Base-by-base conservation (phyloP, 2,329 filamentous ascomycete genomes). In the Chrysoporthe puriensis region DNA sequence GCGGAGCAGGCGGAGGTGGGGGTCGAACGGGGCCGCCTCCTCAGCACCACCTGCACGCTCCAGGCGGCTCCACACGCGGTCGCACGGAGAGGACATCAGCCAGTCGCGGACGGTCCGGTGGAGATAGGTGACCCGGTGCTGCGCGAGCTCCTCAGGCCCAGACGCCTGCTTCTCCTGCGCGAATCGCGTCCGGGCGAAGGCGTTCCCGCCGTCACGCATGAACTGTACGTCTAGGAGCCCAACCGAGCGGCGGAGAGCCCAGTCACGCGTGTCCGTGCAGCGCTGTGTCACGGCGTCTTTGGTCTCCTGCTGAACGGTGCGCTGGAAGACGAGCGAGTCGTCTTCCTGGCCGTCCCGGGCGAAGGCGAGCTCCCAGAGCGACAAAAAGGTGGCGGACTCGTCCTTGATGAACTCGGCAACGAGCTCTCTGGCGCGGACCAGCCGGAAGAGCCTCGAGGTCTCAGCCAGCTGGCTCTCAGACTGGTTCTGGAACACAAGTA, bases 41-140 rank as follows among this genome's bases (percentile, higher is more conserved):
- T 36, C 52, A 4, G 34, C 44, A 11, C 63, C 21, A 16, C 48
- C 43, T 4, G 43, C 60, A 0, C 50, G 60, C 0, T 42, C 3
- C 1, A 77, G 66, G 2, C 70, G 71, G 1, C 63, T 40, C 64
- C 72, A 72, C 7, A 77, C 72, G 1, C 72, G 71, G 1, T 69
- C 34, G 5, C 44, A 44, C 4, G 52, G 3, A 1, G 70, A 62
- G 6, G 71, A 68, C 60, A 78, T 74, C 7, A 78, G 66, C 73
- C 75, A 78, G 69, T 79, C 77, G 3, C 76, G 73, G 7, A 78
- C 75, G 0, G 77, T 79, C 4, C 77, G 74, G 56, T 79, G 76
- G 14, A 78, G 73, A 42, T 78, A 79, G 4, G 74, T 76, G 46
- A 78, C 70, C 63, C 73, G 71, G 36, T 73, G 70, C n/a, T 70